A percentile compares a stretch with the other conserved stretches of the same genome.
Evolutionary conservation across 1,284 basidiomycete species (phyloP).

Genomic region (Irpex sp.): DNA sequence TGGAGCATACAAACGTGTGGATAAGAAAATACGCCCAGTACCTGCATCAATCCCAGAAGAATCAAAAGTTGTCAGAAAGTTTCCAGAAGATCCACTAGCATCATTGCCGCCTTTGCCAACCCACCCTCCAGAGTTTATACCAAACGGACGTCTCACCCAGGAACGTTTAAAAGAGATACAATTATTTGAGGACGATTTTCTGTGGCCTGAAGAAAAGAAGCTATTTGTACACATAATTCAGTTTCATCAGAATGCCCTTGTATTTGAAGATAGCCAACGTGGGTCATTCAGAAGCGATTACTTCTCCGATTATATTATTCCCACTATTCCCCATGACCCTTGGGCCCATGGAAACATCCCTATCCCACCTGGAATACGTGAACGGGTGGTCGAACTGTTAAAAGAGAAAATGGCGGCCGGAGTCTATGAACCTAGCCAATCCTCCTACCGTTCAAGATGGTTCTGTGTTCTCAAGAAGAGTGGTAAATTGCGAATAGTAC

Average conservation of each 20-base stretch:
- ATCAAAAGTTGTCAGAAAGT: too few relatives aligned
- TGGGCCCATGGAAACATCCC: constrained; percentile 35
- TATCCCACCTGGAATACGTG: constrained; percentile 33
- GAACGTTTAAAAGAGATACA: too few relatives aligned
- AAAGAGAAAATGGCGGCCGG: constrained; percentile 19
- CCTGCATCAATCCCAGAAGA: too few relatives aligned
- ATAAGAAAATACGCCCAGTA: too few relatives aligned
- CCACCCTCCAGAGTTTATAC: too few relatives aligned
- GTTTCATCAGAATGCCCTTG: constrained; percentile 23
- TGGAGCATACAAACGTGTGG: too few relatives aligned
- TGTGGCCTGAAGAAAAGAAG: constrained; percentile 29
- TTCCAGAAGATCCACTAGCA: too few relatives aligned
- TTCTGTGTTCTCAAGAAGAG: constrained; percentile 37
- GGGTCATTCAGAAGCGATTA: too few relatives aligned
- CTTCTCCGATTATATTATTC: too few relatives aligned
- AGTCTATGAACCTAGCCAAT: constrained; percentile 28
- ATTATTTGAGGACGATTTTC: constrained; percentile 15
- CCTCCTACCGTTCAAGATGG: constrained; percentile 35
- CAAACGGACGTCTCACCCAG: too few relatives aligned
- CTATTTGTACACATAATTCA: constrained; percentile 26
- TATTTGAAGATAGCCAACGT: constrained; percentile 28
- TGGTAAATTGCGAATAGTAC: constrained; percentile 24
- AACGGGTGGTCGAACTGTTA: constrained; percentile 31
- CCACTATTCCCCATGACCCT: constrained; percentile 4
- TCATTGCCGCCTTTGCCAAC: too few relatives aligned